phyloP scores from a whole-genome alignment of 192 early-diverging fungal species.

The Linnemannia schmuckeri region DNA sequence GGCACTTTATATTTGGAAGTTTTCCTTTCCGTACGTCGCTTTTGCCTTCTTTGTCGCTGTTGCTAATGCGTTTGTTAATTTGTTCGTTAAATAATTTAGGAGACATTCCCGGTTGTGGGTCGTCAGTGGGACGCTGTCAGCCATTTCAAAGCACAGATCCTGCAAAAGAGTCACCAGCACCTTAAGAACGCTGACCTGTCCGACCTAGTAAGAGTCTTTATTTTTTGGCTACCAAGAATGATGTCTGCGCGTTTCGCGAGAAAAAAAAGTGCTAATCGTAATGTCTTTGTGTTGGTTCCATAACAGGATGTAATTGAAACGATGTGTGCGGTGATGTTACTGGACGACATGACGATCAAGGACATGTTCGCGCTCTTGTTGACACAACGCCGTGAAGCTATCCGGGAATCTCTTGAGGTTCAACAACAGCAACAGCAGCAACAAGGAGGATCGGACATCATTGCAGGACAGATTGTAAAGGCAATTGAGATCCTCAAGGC shows the following conservation, averaged over 20 bases:
- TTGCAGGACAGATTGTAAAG: conserved; percentile 57
- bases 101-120: conserved; percentile 84
- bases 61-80: background rate
- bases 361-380: conserved; percentile 68
- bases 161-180: conserved; percentile 71
- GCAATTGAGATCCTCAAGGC: conserved; percentile 56
- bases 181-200: conserved; percentile 59
- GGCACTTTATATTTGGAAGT: conserved; percentile 16
- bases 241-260: no score
- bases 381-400: conserved; percentile 62
- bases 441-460: conserved; percentile 14
- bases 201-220: conserved; percentile 58
- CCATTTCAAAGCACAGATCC: conserved; percentile 80
- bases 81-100: conserved; percentile 44
- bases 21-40: background rate
- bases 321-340: conserved; percentile 75
- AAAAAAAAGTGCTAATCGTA: background rate
- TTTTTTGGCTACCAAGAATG: background rate
- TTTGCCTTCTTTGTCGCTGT: no score
- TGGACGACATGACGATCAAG: conserved; percentile 70
- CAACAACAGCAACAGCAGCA: background rate
- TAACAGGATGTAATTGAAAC: conserved; percentile 67
- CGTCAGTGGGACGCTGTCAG: conserved; percentile 89
- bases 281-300: background rate
- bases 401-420: conserved; percentile 54